Conservation (phyloP, 768 basidiomycete species). For the Serendipita sp. region DNA sequence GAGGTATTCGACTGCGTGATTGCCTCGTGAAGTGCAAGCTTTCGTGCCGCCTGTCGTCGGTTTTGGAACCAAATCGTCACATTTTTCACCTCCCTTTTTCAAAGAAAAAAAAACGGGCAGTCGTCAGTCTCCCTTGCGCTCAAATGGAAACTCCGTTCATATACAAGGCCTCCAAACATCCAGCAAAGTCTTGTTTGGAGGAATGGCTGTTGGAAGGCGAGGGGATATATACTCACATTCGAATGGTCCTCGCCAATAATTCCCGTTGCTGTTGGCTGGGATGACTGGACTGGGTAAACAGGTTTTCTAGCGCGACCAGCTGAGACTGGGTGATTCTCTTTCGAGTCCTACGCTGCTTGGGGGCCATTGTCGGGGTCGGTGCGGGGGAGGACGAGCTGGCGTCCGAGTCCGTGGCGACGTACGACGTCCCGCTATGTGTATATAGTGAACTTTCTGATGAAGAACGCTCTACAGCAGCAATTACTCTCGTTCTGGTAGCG, state of each 20-base stretch:
- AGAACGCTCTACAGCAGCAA: neutral
- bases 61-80: slow-evolving; percentile 2
- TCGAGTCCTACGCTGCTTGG: neutral
- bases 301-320: neutral
- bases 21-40: neutral
- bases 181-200: too few species aligned
- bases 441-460: slow-evolving; percentile 1
- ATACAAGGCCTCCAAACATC: too few species aligned
- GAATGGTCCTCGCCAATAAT: neutral
- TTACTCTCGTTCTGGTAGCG: neutral
- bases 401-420: neutral
- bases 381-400: neutral
- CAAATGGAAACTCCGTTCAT: too few species aligned
- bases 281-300: neutral
- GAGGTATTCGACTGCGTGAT: neutral
- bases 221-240: neutral
- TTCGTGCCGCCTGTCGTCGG: neutral
- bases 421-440: neutral
- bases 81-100: neutral
- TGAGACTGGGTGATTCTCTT: neutral
- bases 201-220: neutral
- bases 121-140: too few species aligned
- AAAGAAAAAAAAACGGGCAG: too few species aligned
- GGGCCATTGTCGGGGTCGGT: neutral
- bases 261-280: neutral